Base-by-base conservation (phyloP, 768 basidiomycete species). In the Zangia roseola region DNA sequence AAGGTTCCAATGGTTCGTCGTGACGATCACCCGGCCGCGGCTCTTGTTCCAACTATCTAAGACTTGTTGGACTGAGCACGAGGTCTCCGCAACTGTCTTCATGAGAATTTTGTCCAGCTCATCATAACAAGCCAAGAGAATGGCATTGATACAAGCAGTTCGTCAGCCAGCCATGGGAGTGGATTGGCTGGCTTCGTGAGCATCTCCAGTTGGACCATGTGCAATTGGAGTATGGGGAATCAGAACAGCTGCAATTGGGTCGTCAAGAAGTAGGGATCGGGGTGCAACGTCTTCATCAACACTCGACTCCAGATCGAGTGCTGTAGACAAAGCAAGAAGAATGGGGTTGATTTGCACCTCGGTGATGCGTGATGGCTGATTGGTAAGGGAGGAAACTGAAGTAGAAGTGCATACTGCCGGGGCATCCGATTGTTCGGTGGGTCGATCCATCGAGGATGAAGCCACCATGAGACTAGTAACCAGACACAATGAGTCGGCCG, bases 1-100 rank as follows among this genome's bases (percentile, higher is more conserved):
- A n/a, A 45, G 31, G 16, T 45, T 45, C 43, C 49, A 50, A 33
- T 50, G 49, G 9, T 50, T 50, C 2, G 25, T 50, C 0, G 6
- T 6, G 4, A 1, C 31, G n/a, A 49, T 38, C n/a, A 30, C 23
- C 26, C 42, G 0, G 14, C 42, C 28, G 5, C 2, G 6, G 7
- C 42, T 49, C 28, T 49, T 49, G 39, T 49, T n/a, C 48, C 48
- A 50, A 1, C 38, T 4, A 2, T 43, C 49, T 16, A 50, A 1
- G 2, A 50, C 16, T n/a, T 50, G 49, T 6, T 50, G 49, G 13
- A 21, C 42, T 19, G 49, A 38, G 6, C 6, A n/a, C 0, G 14
- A 33, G 8, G 43, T 50, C 38, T 50, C 17, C 1, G 24, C 20
- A 16, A 45, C 33, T 1, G 13, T 24, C 8, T 40, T 50, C 16